Evolutionary conservation across 768 basidiomycete species (phyloP).

Genomic region (Porpolomopsis calyptriformis): DNA sequence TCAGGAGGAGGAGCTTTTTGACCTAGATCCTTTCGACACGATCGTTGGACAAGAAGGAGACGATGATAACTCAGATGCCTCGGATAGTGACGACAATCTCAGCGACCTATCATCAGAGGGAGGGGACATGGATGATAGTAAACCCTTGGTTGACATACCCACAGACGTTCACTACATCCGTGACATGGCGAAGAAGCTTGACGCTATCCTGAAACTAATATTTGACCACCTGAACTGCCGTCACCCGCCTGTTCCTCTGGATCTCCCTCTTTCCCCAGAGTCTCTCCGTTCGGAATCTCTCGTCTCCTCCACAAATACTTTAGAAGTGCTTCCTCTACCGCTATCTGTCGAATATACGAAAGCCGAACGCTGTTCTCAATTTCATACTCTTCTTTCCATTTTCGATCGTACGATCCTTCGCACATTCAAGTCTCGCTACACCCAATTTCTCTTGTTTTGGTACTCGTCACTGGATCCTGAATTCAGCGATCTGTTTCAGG

Average conservation of each 20-base stretch:
- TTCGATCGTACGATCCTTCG: conserved; percentile 90
- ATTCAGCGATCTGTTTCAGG: conserved; percentile 88
- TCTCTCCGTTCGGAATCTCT: conserved; percentile 21
- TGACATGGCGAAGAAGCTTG: conserved; percentile 87
- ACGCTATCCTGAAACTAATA: conserved; percentile 72
- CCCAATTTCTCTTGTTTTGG: conserved; percentile 96
- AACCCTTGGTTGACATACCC: conserved; percentile 30
- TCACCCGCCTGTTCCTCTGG: conserved; percentile 20
- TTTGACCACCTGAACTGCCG: conserved; percentile 73
- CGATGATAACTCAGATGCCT: conserved; percentile 46
- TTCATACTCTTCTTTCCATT: conserved; percentile 80
- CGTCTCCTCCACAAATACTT: conserved; percentile 2
- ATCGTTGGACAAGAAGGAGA: conserved; percentile 65
- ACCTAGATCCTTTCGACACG: conserved; percentile 81
- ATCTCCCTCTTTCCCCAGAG: conserved; percentile 18
- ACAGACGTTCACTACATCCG: conserved; percentile 59
- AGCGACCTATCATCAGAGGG: conserved; percentile 73
- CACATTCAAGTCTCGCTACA: conserved; percentile 95
- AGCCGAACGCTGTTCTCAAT: conserved; percentile 47
- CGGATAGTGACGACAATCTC: conserved; percentile 36
- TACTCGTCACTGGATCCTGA: conserved; percentile 82
- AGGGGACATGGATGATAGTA: conserved; percentile 35
- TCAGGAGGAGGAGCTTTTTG: conserved; percentile 52
- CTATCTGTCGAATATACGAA: conserved; percentile 17
- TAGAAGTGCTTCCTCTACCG: conserved; percentile 7